A percentile compares a stretch with the other conserved stretches of the same genome.
Evolutionary conservation across 2,329 filamentous ascomycete species (phyloP).

Genomic region (Aspergillus floridensis): DNA sequence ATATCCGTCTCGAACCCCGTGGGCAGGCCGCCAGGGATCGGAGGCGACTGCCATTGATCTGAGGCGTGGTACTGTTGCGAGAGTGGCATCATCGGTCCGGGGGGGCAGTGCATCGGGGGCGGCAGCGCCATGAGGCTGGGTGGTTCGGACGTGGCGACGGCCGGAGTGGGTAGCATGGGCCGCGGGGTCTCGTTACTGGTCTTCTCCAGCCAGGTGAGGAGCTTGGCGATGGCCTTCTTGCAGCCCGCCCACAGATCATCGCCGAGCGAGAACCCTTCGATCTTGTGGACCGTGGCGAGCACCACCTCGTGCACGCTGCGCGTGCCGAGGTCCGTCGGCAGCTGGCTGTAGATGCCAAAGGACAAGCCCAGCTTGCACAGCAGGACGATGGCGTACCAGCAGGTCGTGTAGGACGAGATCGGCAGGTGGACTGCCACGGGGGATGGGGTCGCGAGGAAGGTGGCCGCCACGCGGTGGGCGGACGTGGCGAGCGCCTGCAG

Average conservation of each 20-base stretch:
- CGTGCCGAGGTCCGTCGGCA: not conserved
- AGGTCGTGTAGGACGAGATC: constrained; percentile 2
- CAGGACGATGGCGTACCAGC: constrained; percentile 13
- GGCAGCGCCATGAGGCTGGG: not conserved
- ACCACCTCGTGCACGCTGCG: not conserved
- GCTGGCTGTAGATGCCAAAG: not conserved
- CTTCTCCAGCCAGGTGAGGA: constrained; percentile 11
- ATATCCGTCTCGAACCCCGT: not conserved
- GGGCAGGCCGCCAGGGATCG: not conserved
- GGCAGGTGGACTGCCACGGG: constrained; percentile 4
- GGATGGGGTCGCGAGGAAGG: constrained; percentile 1
- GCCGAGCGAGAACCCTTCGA: not conserved
- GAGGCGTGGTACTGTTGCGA: not conserved
- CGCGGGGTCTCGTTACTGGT: not conserved
- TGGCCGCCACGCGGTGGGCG: not conserved
- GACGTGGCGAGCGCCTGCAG: constrained; percentile 3
- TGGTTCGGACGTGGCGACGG: too few species aligned
- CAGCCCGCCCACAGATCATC: constrained; percentile 8
- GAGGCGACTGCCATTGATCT: not conserved
- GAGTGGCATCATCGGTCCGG: not conserved
- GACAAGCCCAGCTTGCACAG: constrained; percentile 11
- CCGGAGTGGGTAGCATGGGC: too few species aligned
- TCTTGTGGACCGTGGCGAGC: not conserved
- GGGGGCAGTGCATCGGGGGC: not conserved
- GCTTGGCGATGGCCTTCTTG: not conserved